Evolutionary conservation across 139 green algal species (phyloP), one percentile per base, ranked within the genome.

Genomic region (Astrephomene gubernaculifera): DNA sequence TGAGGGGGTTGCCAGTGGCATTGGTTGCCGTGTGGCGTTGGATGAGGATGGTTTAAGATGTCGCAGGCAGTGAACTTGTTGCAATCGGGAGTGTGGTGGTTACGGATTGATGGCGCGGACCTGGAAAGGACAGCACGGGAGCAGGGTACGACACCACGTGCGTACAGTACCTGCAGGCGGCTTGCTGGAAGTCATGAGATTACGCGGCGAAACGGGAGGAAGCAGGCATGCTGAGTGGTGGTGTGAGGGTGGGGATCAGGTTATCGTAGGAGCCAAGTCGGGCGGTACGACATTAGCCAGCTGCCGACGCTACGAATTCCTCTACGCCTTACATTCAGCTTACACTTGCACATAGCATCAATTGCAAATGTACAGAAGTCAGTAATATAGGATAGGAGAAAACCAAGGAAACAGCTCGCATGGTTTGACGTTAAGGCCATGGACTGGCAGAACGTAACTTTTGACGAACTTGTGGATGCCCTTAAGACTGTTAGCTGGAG

Each of bases 381-480:
- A 57, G 49, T 57, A 25, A 57, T 57, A 57, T 57, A 57, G 49
- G 49, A 12, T 57, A 25, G 49, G 12, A 57, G 49, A 57, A 57
- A 57, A 12, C 12, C 17, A n/a, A n/a, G n/a, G n/a, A n/a, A n/a
- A n/a, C n/a, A n/a, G n/a, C n/a, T n/a, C n/a, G n/a, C n/a, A n/a
- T n/a, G n/a, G n/a, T n/a, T n/a, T n/a, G n/a, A n/a, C n/a, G n/a
- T n/a, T 33, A 27, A 65, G 22, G 57, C 57, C 63, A 83, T 83
- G 76, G 76, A 83, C 57, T 83, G 76, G 76, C 41, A 72, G n/a
- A 70, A 83, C 4, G 60, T 83, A 17, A 72, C 60, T 1, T 73
- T 63, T 2, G 41, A 7, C 14, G 76, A 83, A 33, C 60, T 83
- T 17, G 29, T 61, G 21, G 41, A 49, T n/a, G 76, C 76, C 2